Base-by-base conservation (phyloP, 192 early-diverging fungal species). In the Backusella parvicylindrica region DNA sequence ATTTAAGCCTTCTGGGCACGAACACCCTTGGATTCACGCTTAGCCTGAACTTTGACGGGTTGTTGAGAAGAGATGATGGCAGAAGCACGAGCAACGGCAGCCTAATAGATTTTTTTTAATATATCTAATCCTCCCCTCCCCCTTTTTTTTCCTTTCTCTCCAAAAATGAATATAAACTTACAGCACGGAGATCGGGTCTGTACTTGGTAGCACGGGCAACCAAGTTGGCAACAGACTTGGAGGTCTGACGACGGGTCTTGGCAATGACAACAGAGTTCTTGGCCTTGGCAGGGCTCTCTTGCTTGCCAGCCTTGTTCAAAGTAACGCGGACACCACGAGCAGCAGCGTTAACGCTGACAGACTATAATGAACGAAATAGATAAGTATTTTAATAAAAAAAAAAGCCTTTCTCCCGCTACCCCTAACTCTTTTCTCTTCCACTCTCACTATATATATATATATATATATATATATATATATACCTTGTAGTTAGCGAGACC, bases 401-500 rank as follows among this genome's bases (percentile, higher is more conserved):
- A 66, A 43, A 64, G 4, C 36, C 50, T 12, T 37, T 11, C 38
- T 13, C 9, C 68, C 37, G 4, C 8, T 7, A 2, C 1, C 26
- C 1, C 21, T 16, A 28, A 18, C 7, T 28, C 16, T 41, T 66
- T 71, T 21, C 50, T 40, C 23, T 11, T 26, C 11, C 26, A 7
- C 5, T 37, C 28, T 60, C 6, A 2, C 23, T 16, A 16, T 1
- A 36, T 41, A 11, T n/a, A 23, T 50, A 23, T 18, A 8, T 23
- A 37, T 70, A 28, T 23, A 49, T 43, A 11, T n/a, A 23, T 50
- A 23, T 18, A 8, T 23, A 37, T 70, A 28, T 23, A 49, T 82
- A 90, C 90, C 92, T 93, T 92, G 71, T 83, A 84, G 89, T 91
- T 89, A 73, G 92, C 92, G 80, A 95, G 64, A 68, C 91, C 92